Percentiles rank a stretch among this genome's conserved stretches.
Conservation (phyloP, 257 asterid species). For the Jacaranda copaia region DNA sequence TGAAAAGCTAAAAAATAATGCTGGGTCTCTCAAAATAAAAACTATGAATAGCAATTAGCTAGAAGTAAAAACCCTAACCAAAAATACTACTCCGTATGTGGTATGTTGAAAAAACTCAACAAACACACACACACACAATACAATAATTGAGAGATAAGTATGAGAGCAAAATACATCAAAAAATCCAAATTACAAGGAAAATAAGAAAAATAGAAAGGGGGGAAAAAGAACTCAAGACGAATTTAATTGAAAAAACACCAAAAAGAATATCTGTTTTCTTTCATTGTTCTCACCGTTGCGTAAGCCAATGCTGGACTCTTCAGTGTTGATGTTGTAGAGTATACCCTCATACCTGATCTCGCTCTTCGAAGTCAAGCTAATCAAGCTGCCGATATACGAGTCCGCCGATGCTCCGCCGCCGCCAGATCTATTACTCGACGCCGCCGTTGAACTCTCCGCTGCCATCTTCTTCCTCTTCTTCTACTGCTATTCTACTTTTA, state of each 20-base stretch:
- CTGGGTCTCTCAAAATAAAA: background rate
- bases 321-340: slow-evolving; percentile 87
- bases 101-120: background rate
- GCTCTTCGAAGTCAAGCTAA: slow-evolving; percentile 94
- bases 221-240: background rate
- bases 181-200: slow-evolving; percentile 10
- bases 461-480: slow-evolving; percentile 50
- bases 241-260: background rate
- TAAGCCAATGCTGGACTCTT: slow-evolving; percentile 94
- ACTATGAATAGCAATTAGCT: background rate
- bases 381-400: slow-evolving; percentile 90
- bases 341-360: slow-evolving; percentile 97
- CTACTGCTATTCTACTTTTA: slow-evolving; percentile 24
- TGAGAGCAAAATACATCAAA: background rate
- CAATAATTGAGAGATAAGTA: background rate
- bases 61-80: slow-evolving; percentile 23
- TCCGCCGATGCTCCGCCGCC: slow-evolving; percentile 78
- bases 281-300: slow-evolving; percentile 67
- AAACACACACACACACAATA: background rate
- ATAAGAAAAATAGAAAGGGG: background rate
- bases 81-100: background rate
- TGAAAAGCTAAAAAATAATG: background rate
- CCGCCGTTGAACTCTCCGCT: slow-evolving; percentile 70
- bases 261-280: background rate
- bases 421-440: slow-evolving; percentile 65